Percentiles rank a stretch among this genome's conserved stretches.
phyloP scores from a whole-genome alignment of 2,329 filamentous ascomycete species.

The Lasiodiplodia theobromae region DNA sequence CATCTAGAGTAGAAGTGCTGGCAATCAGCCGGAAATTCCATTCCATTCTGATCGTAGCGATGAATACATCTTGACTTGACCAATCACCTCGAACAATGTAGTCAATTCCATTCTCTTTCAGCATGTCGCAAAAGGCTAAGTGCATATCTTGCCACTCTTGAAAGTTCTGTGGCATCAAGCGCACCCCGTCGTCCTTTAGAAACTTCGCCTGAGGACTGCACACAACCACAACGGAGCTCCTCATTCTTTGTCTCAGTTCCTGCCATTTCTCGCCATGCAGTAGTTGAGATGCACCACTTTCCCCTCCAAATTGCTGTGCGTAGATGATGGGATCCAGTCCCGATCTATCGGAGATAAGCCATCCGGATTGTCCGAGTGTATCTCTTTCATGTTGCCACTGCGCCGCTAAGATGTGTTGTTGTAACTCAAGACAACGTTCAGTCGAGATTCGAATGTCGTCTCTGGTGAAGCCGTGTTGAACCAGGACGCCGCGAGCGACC shows the following conservation, averaged over 20 bases:
- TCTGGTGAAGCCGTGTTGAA: background rate
- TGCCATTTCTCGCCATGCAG: background rate
- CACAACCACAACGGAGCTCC: background rate
- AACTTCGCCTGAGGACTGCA: background rate
- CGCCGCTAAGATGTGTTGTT: background rate
- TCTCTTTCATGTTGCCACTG: background rate
- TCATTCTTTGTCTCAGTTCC: background rate
- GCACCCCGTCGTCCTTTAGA: background rate
- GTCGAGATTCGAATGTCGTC: background rate
- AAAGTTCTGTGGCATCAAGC: background rate
- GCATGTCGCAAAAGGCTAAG: background rate
- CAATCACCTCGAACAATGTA: background rate
- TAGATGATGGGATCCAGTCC: background rate
- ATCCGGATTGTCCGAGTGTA: background rate
- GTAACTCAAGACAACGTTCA: background rate
- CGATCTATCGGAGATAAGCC: background rate
- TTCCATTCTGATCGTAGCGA: background rate
- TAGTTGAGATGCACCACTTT: background rate
- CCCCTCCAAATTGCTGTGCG: background rate
- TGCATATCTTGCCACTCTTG: background rate
- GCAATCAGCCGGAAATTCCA: too few species aligned
- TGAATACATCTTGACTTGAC: background rate
- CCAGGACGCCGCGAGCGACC: background rate
- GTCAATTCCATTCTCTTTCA: background rate
- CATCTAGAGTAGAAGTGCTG: too few species aligned